Percentiles rank a stretch among this genome's conserved stretches.
These are phyloP conservation scores for Solanum lycopersicoides DNA, from an alignment of 257 asterid species.

Conservation along the genomic window DNA sequence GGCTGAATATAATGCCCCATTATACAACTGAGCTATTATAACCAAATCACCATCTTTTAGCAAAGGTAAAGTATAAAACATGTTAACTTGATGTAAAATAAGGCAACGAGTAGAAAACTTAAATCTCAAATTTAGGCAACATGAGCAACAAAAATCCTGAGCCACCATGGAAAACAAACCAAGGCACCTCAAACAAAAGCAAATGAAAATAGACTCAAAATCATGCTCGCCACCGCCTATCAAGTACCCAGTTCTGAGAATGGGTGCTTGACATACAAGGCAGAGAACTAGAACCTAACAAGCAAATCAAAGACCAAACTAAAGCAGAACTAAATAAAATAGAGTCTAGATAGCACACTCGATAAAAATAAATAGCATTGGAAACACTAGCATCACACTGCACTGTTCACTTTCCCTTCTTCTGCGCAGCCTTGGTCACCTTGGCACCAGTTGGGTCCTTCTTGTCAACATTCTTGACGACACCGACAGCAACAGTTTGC, in stretches of 20 bases:
- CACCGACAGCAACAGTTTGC: conserved; percentile 71
- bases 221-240: neutral
- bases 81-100: neutral
- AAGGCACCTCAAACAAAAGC: neutral
- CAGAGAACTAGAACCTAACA: neutral
- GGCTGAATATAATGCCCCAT: too few species aligned
- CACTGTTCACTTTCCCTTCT: conserved; percentile 4
- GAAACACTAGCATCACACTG: neutral
- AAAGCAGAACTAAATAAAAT: neutral
- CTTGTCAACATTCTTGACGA: conserved; percentile 57
- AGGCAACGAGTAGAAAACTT: neutral
- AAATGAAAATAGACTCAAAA: neutral
- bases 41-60: neutral
- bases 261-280: neutral
- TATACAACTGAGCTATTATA: neutral
- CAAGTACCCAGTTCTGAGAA: neutral
- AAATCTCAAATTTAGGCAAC: neutral
- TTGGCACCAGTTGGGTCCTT: conserved; percentile 63
- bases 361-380: neutral
- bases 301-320: neutral
- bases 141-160: neutral
- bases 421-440: conserved; percentile 72
- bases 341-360: neutral
- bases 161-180: neutral
- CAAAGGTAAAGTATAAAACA: neutral